These are phyloP conservation scores for Psilocybe subaeruginosa DNA, from an alignment of 768 basidiomycete species.

Conservation along the genomic window DNA sequence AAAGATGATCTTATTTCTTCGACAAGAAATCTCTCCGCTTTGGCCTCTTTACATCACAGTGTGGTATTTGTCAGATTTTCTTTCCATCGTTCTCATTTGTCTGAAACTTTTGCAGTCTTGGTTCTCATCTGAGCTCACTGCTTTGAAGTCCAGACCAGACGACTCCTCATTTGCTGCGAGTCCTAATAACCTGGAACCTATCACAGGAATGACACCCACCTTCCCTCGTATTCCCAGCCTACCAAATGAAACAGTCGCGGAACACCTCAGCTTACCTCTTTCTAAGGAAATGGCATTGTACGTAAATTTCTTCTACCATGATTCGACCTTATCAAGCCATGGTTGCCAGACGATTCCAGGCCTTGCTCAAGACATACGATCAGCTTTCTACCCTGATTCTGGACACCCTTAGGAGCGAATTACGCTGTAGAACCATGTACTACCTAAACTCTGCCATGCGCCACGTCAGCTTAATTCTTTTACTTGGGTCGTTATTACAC, in stretches of 20 bases:
- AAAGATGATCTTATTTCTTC: conserved; percentile 74
- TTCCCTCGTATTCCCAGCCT: conserved; percentile 50
- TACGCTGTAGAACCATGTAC: conserved; percentile 82
- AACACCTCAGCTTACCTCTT: conserved; percentile 70
- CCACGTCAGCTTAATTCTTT: conserved; percentile 49
- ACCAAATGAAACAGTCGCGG: conserved; percentile 38
- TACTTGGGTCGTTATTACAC: not conserved
- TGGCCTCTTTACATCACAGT: conserved; percentile 84
- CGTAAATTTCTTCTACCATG: conserved; percentile 30
- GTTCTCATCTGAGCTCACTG: conserved; percentile 76
- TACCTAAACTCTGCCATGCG: conserved; percentile 81
- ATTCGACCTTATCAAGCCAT: not conserved
- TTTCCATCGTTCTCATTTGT: not conserved
- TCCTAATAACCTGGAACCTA: conserved; percentile 51
- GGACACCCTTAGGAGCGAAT: conserved; percentile 84
- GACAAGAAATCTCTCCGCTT: conserved; percentile 67
- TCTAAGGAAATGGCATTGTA: conserved; percentile 90
- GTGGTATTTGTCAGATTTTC: conserved; percentile 55
- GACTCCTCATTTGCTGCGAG: conserved; percentile 56
- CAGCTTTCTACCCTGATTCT: conserved; percentile 87
- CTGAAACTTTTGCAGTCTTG: conserved; percentile 63
- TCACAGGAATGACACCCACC: conserved; percentile 49
- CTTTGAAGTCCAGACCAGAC: conserved; percentile 65
- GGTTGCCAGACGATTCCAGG: conserved; percentile 81
- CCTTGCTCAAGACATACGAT: conserved; percentile 86